These are phyloP conservation scores for Pythium myriotylum DNA, from an alignment of 352 stramenopile species.

Conservation along the genomic window DNA sequence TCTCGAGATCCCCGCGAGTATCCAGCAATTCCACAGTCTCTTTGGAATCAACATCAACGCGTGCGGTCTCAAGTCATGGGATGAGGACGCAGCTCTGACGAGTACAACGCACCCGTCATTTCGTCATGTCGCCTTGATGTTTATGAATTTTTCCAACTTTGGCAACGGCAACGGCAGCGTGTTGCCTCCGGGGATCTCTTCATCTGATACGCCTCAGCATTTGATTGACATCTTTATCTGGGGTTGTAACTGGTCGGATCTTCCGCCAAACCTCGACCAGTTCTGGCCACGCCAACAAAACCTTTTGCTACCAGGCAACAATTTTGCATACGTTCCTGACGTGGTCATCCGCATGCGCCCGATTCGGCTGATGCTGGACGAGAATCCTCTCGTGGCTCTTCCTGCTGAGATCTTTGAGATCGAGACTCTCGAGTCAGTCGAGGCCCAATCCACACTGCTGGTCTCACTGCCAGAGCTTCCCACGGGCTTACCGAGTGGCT, in stretches of 20 bases:
- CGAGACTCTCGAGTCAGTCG: slow-evolving; percentile 12
- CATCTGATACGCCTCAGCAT: slow-evolving; percentile 1
- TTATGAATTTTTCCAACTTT: slow-evolving; percentile 7
- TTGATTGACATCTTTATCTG: slow-evolving; percentile 17
- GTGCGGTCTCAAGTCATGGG: slow-evolving; percentile 37
- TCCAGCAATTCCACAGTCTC: slow-evolving; percentile 36
- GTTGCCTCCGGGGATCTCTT: slow-evolving; percentile 4
- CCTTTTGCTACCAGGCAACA: slow-evolving; percentile 14
- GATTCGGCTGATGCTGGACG: slow-evolving; percentile 21
- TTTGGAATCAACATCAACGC: slow-evolving; percentile 44
- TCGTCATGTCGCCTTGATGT: slow-evolving; percentile 7
- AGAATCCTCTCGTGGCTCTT: slow-evolving; percentile 11
- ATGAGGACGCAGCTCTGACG: slow-evolving; percentile 31
- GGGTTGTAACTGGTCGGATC: slow-evolving; percentile 11
- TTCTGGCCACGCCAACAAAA: slow-evolving; percentile 12
- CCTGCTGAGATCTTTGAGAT: slow-evolving; percentile 14
- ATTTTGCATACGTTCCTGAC: slow-evolving; percentile 6
- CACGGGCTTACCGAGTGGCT: slow-evolving; percentile 1
- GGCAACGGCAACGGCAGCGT: slow-evolving; percentile 14
- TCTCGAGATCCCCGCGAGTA: slow-evolving; percentile 33
- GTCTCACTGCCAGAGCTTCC: slow-evolving; percentile 3
- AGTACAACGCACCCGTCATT: slow-evolving; percentile 28
- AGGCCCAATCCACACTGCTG: slow-evolving; percentile 7
- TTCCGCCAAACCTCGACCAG: slow-evolving; percentile 4
- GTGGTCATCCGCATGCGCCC: slow-evolving; percentile 10